A percentile compares a stretch with the other conserved stretches of the same genome.
Evolutionary conservation across 441 rosid species (phyloP).

Genomic region (Corymbia calophylla): DNA sequence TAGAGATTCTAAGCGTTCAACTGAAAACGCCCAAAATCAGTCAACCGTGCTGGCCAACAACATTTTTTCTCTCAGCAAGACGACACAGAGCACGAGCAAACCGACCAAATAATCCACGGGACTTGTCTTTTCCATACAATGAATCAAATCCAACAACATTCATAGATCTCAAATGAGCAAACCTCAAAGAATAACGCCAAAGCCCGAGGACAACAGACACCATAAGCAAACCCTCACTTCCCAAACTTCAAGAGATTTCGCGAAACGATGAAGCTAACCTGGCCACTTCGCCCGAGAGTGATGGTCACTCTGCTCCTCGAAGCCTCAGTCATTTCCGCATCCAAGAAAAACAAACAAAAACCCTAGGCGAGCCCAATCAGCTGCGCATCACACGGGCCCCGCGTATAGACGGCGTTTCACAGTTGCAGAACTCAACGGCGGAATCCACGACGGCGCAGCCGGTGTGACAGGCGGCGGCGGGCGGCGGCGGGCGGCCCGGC

Average conservation of each 20-base stretch:
- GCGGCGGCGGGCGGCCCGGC: background rate
- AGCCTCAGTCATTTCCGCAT: slow-evolving; percentile 52
- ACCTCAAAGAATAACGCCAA: background rate
- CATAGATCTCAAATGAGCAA: background rate
- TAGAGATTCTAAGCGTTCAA: background rate
- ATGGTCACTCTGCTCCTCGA: slow-evolving; percentile 71
- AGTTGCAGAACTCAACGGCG: background rate
- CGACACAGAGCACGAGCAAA: background rate
- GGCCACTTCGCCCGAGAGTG: slow-evolving; percentile 73
- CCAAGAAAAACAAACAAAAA: background rate
- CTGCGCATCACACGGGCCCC: background rate
- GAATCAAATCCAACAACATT: background rate
- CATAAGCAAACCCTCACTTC: background rate
- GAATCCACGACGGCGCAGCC: background rate
- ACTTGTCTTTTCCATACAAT: background rate
- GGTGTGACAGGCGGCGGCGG: background rate
- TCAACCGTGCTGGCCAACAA: background rate
- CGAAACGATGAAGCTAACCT: slow-evolving; percentile 32
- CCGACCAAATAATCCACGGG: background rate
- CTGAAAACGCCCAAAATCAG: background rate
- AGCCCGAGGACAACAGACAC: background rate
- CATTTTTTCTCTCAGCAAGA: background rate
- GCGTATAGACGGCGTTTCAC: background rate
- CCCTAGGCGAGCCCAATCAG: slow-evolving; percentile 21
- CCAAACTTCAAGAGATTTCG: background rate